Base-by-base conservation (phyloP, 768 basidiomycete genomes). In the Suillus weaverae region DNA sequence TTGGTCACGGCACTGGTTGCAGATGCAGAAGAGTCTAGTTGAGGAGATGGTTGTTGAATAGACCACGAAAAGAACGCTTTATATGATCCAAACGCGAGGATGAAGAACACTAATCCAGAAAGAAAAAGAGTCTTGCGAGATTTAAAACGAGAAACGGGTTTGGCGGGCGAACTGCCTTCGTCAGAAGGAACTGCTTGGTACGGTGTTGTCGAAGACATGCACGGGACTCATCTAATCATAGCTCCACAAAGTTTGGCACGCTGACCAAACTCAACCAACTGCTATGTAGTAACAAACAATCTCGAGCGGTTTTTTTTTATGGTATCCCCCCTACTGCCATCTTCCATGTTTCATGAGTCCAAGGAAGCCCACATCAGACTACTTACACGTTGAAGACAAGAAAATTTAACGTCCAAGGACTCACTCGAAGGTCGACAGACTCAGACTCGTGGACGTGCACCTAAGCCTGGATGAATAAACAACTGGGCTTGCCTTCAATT, bases 61-160 rank as follows among this genome's bases (percentile, higher is more conserved):
- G 26, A 20, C 63, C 55, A 56, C 48, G 67, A 39, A 64, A 26
- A 48, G 78, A 77, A 74, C 79, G 80, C 74, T 72, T 79, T 81
- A 69, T 80, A 87, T 60, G 77, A 77, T 33, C 72, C 68, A 62
- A 85, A 73, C 20, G 75, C 77, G 68, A 81, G 69, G 63, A 82
- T 41, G 61, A 73, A 70, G 65, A 32, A 53, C 5, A 85, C 68
- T 30, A 75, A 73, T 59, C 75, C 32, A 22, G 73, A 73, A 62
- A 85, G 22, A 63, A 84, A 65, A 44, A 81, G 35, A 36, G 77
- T 67, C 68, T 68, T 77, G 38, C 71, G 72, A 50, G 74, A 54
- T 30, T 70, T 63, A 30, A 66, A 69, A 46, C 74, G 76, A 56
- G 75, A 67, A 51, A 70, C 56, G n/a, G 72, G 67, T 59, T 66